phyloP scores from a whole-genome alignment of 257 asterid species.

The Verbena officinalis region DNA sequence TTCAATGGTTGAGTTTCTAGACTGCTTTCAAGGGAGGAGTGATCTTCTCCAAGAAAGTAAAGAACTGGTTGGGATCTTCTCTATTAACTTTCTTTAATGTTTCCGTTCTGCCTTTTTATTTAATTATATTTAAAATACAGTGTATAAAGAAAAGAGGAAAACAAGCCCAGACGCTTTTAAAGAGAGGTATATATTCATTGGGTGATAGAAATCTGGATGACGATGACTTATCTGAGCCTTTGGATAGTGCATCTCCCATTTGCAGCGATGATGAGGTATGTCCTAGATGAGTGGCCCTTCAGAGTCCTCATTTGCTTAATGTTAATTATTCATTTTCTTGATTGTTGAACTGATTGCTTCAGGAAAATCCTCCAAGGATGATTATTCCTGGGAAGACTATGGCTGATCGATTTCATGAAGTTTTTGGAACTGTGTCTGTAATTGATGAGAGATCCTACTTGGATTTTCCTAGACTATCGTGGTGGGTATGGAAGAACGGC shows the following conservation, averaged over 20 bases:
- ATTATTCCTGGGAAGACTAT: constrained; percentile 50
- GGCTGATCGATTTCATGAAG: constrained; percentile 84
- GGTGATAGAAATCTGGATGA: constrained; percentile 48
- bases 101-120: constrained; percentile 16
- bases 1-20: constrained; percentile 72
- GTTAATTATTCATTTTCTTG: constrained; percentile 28
- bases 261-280: constrained; percentile 62
- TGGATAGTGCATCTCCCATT: constrained; percentile 43
- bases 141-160: constrained; percentile 37
- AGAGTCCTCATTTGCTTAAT: constrained; percentile 22
- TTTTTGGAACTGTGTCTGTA: constrained; percentile 49
- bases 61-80: constrained; percentile 47
- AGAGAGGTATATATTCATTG: constrained; percentile 32
- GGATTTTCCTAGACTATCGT: constrained; percentile 40
- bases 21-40: constrained; percentile 54
- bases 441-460: constrained; percentile 37
- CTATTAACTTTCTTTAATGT: constrained; percentile 23
- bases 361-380: constrained; percentile 52
- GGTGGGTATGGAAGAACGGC: constrained; percentile 53
- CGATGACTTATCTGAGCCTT: constrained; percentile 49
- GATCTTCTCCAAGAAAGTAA: constrained; percentile 42
- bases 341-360: constrained; percentile 36
- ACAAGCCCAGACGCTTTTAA: constrained; percentile 26
- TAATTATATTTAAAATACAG: constrained; percentile 30
- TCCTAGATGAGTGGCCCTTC: constrained; percentile 28